Evolutionary conservation across 2,329 filamentous ascomycete genomes (phyloP), one percentile per base, ranked within the genome.

Genomic region (Tolypocladium tundrense): DNA sequence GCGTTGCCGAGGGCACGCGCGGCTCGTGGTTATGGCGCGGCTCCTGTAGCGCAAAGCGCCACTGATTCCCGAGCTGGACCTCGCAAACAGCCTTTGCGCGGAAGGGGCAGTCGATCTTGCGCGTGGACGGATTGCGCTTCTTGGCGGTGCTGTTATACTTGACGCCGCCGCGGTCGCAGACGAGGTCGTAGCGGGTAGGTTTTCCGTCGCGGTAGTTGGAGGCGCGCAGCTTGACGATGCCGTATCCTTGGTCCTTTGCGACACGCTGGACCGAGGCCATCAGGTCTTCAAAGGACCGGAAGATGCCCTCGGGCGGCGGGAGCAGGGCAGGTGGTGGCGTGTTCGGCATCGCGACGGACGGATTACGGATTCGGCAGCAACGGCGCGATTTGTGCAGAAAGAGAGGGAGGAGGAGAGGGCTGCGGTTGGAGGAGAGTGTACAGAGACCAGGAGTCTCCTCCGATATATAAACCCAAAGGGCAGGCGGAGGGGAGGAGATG

Each of bases 91-190:
- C 82, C 72, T 85, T 85, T 57, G 82, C 82, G 56, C 81, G 79
- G 73, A 83, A 85, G 13, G 82, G 82, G 58, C 82, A 85, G 67
- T 85, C 82, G 57, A 85, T 81, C 70, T 85, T 85, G 67, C 82
- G 81, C 50, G 82, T 85, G 57, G 80, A 84, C 1, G 82, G 82
- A 63, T 83, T 85, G 58, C 82, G 79, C 73, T 85, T 85, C 75
- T 85, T 85, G 9, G 82, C 82, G 1, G 82, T 85, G 70, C 82
- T 85, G 72, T 75, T 83, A 71, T 85, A 85, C 70, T 85, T 85
- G 67, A 85, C 82, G 60, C 82, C 82, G 57, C 82, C 82, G 45
- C 82, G 81, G 62, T 85, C 82, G 70, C 82, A 85, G 40, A 85
- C 82, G 13, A 85, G 74, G 61, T 85, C 82, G 69, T 84, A 85